These are phyloP conservation scores for Skeletonema menzelii DNA, from an alignment of 108 stramenopile genomes.

Conservation along the genomic window DNA sequence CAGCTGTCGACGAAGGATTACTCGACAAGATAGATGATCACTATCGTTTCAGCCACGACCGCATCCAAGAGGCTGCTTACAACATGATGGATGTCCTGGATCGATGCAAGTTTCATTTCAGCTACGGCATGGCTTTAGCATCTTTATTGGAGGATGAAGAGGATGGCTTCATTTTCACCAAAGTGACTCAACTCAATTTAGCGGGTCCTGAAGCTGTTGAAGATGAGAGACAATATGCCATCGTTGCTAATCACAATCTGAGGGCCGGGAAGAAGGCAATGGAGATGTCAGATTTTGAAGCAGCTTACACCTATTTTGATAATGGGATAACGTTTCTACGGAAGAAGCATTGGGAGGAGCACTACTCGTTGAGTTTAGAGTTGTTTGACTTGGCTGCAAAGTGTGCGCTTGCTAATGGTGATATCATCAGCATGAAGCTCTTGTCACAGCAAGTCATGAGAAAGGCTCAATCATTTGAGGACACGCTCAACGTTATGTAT, in stretches of 20 bases:
- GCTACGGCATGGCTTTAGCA: conserved; percentile 3
- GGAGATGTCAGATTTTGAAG: too few relatives aligned
- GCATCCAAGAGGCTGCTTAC: neutral
- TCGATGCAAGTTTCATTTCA: neutral
- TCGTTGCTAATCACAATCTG: too few relatives aligned
- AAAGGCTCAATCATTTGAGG: conserved; percentile 6
- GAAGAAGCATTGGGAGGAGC: too few relatives aligned
- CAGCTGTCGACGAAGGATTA: neutral
- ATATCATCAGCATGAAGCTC: neutral
- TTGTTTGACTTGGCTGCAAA: neutral
- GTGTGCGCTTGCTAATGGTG: neutral
- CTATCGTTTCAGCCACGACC: conserved; percentile 3
- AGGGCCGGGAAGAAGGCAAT: too few relatives aligned
- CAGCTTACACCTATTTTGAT: too few relatives aligned
- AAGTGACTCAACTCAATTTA: conserved; percentile 1
- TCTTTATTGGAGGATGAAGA: neutral
- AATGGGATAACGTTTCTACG: too few relatives aligned
- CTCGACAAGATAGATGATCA: neutral
- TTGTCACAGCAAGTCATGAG: neutral
- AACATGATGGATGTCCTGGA: neutral
- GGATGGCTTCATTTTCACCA: neutral
- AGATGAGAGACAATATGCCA: too few relatives aligned
- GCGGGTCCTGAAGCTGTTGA: too few relatives aligned
- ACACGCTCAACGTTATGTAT: neutral
- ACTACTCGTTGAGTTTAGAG: too few relatives aligned